Evolutionary conservation across 345 rosid genomes (phyloP), one percentile per base, ranked within the genome.

Genomic region (Arabidopsis suecica): DNA sequence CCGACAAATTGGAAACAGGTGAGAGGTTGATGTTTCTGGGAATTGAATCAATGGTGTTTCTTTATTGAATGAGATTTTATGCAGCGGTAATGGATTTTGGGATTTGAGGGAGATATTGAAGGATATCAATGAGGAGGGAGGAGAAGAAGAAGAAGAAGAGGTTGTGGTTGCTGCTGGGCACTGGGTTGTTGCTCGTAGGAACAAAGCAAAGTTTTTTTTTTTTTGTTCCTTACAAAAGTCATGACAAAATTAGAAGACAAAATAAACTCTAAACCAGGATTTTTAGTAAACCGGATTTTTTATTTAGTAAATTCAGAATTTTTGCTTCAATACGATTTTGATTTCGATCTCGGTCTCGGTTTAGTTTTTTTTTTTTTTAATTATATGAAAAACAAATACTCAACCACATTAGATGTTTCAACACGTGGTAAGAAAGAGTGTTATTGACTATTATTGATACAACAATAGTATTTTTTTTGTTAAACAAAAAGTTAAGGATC

Each of bases 121-220:
- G 48, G 48, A 14, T 56, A 69, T 56, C 32, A 69, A 58, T 4
- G 33, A 18, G 38, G 50, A n/a, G n/a, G n/a, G n/a, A n/a, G n/a
- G n/a, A n/a, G n/a, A n/a, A n/a, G n/a, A n/a, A 71, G 71, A 16
- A 61, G 68, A 60, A 71, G 76, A 72, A 72, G 69, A 69, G 76
- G 62, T 53, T 72, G 76, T 72, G 76, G 76, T 72, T 72, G 76
- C 69, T 62, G 76, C 69, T 65, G 22, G 51, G 25, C 34, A 51
- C 76, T 61, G 61, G 53, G 41, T 47, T 59, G 18, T 61, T 50
- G 68, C 41, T 72, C 69, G 34, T 40, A 45, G 76, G 34, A 62
- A 62, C 76, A 62, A 72, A 72, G 68, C 69, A n/a, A 50, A 25
- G 0, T 1, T 16, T 9, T 2, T 14, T 20, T 42, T 32, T 30